Evolutionary conservation across 805 yeast species (phyloP), one percentile per base, ranked within the genome.

Genomic region (Torulaspora gathmanii): DNA sequence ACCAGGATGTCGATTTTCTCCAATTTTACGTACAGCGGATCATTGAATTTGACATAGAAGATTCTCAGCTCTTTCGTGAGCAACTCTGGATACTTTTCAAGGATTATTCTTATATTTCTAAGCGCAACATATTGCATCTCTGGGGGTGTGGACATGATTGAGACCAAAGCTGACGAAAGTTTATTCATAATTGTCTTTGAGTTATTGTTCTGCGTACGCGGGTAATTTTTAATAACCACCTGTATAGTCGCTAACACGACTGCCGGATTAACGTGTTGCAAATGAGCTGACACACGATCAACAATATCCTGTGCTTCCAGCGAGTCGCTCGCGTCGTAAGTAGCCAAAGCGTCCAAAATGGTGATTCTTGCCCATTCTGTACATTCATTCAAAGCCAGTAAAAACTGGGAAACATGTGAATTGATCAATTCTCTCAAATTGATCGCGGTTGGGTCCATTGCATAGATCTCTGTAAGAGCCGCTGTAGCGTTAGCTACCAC

Each of bases 331-430:
- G 95, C 73, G 4, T 70, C 61, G 63, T 83, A 91, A 37, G 83
- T 90, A 5, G 88, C 75, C 52, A 93, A 69, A 1, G 96, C 89
- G 1, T 86, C 79, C 47, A 93, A 72, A 35, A 93, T 86, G 1
- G 97, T 79, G 53, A 93, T 85, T 59, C 99, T 78, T 9, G 99
- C 99, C 99, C 99, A 93, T 69, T 93, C 99, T 0, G 98, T 90
- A 69, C 98, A 91, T 69, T 93, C 99, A 65, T 91, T 91, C 53
- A 93, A 72, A 11, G 96, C 95, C 54, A 81, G 72, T 49, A 93
- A 71, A 49, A 93, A 75, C 63, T 82, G 85, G 45, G 76, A 72
- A 41, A 81, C 61, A 42, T 71, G 58, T 64, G 70, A 42, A 60
- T 72, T 35, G 61, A 63, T 57, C 40, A 64, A 50, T 19, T 52